Evolutionary conservation across 768 basidiomycete species (phyloP).

Genomic region (Trametes cingulata): DNA sequence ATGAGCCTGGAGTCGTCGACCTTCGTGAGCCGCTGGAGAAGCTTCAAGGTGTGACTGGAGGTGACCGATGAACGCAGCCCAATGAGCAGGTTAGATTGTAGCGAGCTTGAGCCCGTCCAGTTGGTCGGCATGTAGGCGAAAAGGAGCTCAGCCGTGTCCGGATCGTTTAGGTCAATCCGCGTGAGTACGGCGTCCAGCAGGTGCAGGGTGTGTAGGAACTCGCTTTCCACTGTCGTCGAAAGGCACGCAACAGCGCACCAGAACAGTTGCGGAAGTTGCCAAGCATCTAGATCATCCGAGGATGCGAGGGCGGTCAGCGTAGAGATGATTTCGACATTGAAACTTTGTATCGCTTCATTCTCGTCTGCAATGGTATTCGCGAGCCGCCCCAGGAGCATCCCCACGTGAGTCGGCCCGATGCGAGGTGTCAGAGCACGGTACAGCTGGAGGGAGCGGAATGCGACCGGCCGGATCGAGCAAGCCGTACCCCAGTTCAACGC

Average conservation of each 20-base stretch:
- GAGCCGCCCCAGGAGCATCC: constrained; percentile 76
- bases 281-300: constrained; percentile 55
- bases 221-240: constrained; percentile 77
- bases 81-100: constrained; percentile 72
- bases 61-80: constrained; percentile 82
- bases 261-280: constrained; percentile 78
- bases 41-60: constrained; percentile 61
- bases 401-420: constrained; percentile 70
- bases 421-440: constrained; percentile 78
- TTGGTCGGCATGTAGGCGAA: constrained; percentile 64
- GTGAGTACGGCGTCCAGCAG: constrained; percentile 66
- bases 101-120: constrained; percentile 64
- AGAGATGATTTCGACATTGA: constrained; percentile 79
- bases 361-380: constrained; percentile 81
- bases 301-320: constrained; percentile 68
- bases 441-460: constrained; percentile 89
- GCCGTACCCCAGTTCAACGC: constrained; percentile 84
- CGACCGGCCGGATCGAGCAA: constrained; percentile 82
- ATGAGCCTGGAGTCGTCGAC: constrained; percentile 65
- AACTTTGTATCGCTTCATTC: constrained; percentile 76
- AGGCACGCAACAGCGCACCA: constrained; percentile 86
- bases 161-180: constrained; percentile 72
- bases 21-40: constrained; percentile 63
- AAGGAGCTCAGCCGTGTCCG: constrained; percentile 65
- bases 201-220: constrained; percentile 68